These are phyloP conservation scores for Coniochaeta ligniaria DNA, from an alignment of 2,329 filamentous ascomycete genomes.

Conservation along the genomic window DNA sequence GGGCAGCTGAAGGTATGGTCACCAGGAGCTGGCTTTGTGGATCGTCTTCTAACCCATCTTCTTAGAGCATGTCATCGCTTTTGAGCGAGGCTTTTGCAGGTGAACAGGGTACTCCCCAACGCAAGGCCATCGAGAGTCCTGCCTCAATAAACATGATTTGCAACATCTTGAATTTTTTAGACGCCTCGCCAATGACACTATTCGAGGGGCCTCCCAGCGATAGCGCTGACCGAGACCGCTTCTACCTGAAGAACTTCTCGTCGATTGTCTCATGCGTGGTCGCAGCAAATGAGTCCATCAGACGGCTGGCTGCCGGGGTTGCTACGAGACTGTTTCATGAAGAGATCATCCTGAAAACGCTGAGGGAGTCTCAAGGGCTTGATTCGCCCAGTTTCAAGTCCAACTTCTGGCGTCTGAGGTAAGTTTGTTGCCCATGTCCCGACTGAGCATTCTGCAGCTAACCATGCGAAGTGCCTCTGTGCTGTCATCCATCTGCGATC, in stretches of 20 bases:
- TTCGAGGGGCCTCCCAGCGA: slow-evolving; percentile 32
- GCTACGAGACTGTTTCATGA: slow-evolving; percentile 39
- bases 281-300: slow-evolving; percentile 41
- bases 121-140: slow-evolving; percentile 30
- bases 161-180: slow-evolving; percentile 50
- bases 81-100: slow-evolving; percentile 29
- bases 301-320: slow-evolving; percentile 39
- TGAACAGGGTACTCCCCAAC: slow-evolving; percentile 27
- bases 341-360: slow-evolving; percentile 24
- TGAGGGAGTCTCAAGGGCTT: slow-evolving; percentile 28
- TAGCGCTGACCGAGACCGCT: slow-evolving; percentile 24
- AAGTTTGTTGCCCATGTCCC: slow-evolving; percentile 10
- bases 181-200: slow-evolving; percentile 43
- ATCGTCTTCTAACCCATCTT: background rate
- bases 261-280: slow-evolving; percentile 48
- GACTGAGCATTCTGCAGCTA: background rate
- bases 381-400: slow-evolving; percentile 29
- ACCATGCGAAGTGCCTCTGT: slow-evolving; percentile 28
- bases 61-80: slow-evolving; percentile 29
- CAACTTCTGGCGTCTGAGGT: slow-evolving; percentile 49
- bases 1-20: slow-evolving; percentile 45
- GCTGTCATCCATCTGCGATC: slow-evolving; percentile 42
- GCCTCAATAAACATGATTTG: slow-evolving; percentile 35
- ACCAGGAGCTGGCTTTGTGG: background rate
- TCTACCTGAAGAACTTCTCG: slow-evolving; percentile 39